A percentile compares a stretch with the other conserved stretches of the same genome.
These are phyloP conservation scores for Albatrellus sp. DNA, from an alignment of 1,284 basidiomycete species.

Conservation along the genomic window DNA sequence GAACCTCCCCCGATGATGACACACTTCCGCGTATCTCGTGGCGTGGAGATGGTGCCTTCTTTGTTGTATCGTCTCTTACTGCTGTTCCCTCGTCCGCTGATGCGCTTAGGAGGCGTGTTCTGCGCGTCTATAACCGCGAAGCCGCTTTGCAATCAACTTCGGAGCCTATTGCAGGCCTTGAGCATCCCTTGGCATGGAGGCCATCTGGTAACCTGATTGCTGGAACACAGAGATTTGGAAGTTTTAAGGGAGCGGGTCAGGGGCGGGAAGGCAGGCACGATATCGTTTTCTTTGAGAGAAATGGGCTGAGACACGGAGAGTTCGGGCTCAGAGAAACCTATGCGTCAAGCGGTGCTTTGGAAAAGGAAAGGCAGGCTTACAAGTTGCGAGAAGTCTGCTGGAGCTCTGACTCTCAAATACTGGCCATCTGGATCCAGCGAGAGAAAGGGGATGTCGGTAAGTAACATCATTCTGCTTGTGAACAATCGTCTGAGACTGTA, in stretches of 20 bases:
- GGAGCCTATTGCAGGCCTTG: constrained; percentile 74
- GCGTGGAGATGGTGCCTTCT: constrained; percentile 88
- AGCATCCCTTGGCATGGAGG: constrained; percentile 75
- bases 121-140: constrained; percentile 77
- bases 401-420: constrained; percentile 82
- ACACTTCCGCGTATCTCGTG: constrained; percentile 70
- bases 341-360: constrained; percentile 20
- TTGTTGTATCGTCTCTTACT: constrained; percentile 70
- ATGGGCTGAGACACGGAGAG: constrained; percentile 87
- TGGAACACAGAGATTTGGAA: constrained; percentile 67
- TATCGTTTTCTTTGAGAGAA: constrained; percentile 91
- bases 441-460: constrained; percentile 57
- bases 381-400: constrained; percentile 70
- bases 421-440: constrained; percentile 79
- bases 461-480: constrained; percentile 13
- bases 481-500: not conserved
- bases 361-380: constrained; percentile 39
- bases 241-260: constrained; percentile 50
- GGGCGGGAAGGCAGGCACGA: constrained; percentile 69
- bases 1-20: constrained; percentile 64
- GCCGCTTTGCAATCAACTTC: constrained; percentile 77
- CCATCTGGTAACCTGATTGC: constrained; percentile 85
- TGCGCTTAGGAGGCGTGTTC: constrained; percentile 30
- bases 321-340: constrained; percentile 57
- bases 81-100: constrained; percentile 10